Conservation (phyloP, 495 filamentous ascomycete species). For the Penicillium malachiteum region DNA sequence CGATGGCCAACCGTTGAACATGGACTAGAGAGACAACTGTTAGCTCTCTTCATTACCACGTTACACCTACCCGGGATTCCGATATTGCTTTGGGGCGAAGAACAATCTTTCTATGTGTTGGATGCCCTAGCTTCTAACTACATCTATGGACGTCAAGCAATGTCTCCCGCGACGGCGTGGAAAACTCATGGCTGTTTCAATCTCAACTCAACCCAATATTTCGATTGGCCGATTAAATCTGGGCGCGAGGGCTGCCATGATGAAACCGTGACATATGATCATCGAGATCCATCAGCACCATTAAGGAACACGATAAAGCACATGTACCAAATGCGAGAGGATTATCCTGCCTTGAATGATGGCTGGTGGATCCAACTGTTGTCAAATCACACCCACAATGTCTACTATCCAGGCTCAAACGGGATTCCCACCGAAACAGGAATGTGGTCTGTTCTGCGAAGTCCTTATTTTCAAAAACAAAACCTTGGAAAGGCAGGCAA, state of each 20-base stretch:
- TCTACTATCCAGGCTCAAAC: conserved; percentile 54
- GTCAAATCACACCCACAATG: conserved; percentile 55
- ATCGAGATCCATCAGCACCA: conserved; percentile 68
- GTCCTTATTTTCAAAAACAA: conserved; percentile 50
- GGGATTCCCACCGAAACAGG: conserved; percentile 60
- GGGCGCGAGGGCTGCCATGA: conserved; percentile 61
- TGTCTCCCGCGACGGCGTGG: conserved; percentile 68
- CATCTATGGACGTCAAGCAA: conserved; percentile 67
- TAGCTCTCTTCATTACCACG: conserved; percentile 64
- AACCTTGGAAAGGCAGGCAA: conserved; percentile 50
- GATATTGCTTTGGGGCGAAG: conserved; percentile 66
- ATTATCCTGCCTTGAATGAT: conserved; percentile 62
- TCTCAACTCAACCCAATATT: conserved; percentile 55
- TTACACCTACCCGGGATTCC: conserved; percentile 67
- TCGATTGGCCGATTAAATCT: conserved; percentile 57
- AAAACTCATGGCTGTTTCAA: conserved; percentile 67
- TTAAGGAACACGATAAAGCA: conserved; percentile 65
- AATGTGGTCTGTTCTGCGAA: conserved; percentile 64
- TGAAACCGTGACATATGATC: conserved; percentile 57
- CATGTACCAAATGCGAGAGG: conserved; percentile 62
- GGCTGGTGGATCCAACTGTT: conserved; percentile 61
- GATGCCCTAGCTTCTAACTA: conserved; percentile 70
- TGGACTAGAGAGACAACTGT: conserved; percentile 60
- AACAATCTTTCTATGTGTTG: conserved; percentile 66
- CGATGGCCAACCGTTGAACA: conserved; percentile 67